Evolutionary conservation across 106 monocot genomes (phyloP), one percentile per base, ranked within the genome.

Genomic region (Acorus gramineus): DNA sequence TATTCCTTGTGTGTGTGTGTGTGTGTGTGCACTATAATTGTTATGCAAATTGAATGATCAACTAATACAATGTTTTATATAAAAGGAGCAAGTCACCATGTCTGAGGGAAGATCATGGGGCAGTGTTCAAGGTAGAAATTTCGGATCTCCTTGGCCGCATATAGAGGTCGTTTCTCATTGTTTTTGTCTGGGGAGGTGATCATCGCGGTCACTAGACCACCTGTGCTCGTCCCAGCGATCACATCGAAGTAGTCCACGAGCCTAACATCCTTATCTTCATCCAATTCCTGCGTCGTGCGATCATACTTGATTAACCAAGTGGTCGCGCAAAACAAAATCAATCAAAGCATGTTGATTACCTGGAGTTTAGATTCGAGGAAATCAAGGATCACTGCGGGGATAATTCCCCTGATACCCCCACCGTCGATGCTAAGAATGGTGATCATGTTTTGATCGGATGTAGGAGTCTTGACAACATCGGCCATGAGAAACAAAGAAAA

Each of bases 361-460:
- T 63, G 46, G 47, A 63, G 63, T 49, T 63, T 49, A 3, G 9
- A n/a, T 13, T 63, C 63, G 6, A 63, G 63, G 47, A 63, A 63
- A 3, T 14, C 63, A 14, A 61, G 61, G 28, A 61, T 61, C 6
- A 8, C 8, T 3, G 2, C 61, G 2, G 61, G 61, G 14, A 63
- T 63, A 11, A 63, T 63, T 8, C 63, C 63, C 11, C 63, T 63
- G 6, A 63, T 49, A 49, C 63, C 63, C 4, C 63, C 63, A 1
- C 63, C 63, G 63, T 63, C 63, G 47, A 63, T 63, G 63, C 63
- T 63, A 3, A 63, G 63, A 3, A 63, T 49, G 47, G 63, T 63
- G 47, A 49, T 6, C 11, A 63, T 11, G n/a, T 50, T 63, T 10
- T 49, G 48, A 5, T 48, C 47, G n/a, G 49, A 4, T 10, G 63